Evolutionary conservation across 345 rosid species (phyloP).

Genomic region (Gossypium anomalum): DNA sequence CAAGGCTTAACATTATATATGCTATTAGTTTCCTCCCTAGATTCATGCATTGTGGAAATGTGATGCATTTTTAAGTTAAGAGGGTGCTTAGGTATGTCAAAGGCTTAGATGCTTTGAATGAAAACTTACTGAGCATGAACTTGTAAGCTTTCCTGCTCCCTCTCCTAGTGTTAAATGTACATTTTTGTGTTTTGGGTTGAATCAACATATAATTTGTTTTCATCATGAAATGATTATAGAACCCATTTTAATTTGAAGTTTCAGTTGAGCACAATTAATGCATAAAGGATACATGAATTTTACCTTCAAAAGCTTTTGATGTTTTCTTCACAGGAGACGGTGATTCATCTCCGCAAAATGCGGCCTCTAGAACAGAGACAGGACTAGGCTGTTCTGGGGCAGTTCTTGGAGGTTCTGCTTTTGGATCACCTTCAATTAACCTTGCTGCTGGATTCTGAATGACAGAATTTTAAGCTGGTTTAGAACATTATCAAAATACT

Average conservation of each 20-base stretch:
- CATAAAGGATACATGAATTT: constrained; percentile 19
- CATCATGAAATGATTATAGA: not conserved
- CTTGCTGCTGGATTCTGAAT: constrained; percentile 49
- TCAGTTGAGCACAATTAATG: not conserved
- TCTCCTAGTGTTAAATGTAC: too few relatives aligned
- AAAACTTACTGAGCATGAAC: too few relatives aligned
- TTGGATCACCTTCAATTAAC: constrained; percentile 27
- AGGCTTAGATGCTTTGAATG: too few relatives aligned
- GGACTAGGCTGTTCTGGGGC: constrained; percentile 88
- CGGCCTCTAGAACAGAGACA: constrained; percentile 82
- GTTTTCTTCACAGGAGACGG: constrained; percentile 83
- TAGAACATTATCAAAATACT: constrained; percentile 12
- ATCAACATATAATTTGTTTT: not conserved
- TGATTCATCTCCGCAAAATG: constrained; percentile 63
- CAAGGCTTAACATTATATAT: too few relatives aligned
- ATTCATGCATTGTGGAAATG: too few relatives aligned
- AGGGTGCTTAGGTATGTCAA: too few relatives aligned
- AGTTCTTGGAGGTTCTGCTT: constrained; percentile 33
- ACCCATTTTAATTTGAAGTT: not conserved
- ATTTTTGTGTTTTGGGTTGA: too few relatives aligned
- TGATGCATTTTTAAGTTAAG: too few relatives aligned
- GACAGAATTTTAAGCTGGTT: constrained; percentile 26
- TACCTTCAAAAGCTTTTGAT: constrained; percentile 62
- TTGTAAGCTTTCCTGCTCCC: too few relatives aligned
- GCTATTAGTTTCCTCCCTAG: too few relatives aligned